Evolutionary conservation across 176 grass and related monocot genomes (phyloP).

Genomic region (Musa schizocarpa): DNA sequence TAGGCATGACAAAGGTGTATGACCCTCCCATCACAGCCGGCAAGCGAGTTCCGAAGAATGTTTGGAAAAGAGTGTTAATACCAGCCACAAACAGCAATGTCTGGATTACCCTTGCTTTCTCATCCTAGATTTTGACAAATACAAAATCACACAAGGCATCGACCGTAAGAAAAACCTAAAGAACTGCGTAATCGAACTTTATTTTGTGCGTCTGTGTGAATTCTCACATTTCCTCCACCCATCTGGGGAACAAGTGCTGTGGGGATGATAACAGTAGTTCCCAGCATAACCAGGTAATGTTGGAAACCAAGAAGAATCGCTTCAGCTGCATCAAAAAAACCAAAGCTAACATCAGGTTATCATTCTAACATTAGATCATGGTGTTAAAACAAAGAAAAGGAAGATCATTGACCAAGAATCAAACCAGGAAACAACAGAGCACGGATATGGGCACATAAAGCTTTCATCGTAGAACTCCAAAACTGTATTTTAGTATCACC

Average conservation of each 20-base stretch:
- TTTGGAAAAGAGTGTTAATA: constrained; percentile 86
- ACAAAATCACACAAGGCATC: background rate
- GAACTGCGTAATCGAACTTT: background rate
- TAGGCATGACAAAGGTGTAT: constrained; percentile 71
- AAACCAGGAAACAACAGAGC: background rate
- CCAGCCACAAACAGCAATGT: constrained; percentile 86
- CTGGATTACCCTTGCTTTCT: constrained; percentile 86
- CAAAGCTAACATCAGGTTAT: background rate
- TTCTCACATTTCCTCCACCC: constrained; percentile 87
- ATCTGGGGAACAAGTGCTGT: constrained; percentile 94
- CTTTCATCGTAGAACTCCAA: no score
- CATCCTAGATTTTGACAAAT: constrained; percentile 34
- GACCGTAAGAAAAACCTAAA: background rate
- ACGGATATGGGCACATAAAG: no score
- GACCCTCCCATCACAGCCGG: constrained; percentile 75
- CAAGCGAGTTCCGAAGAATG: constrained; percentile 75
- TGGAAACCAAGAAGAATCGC: constrained; percentile 92
- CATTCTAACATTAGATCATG: background rate
- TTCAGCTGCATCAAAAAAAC: constrained; percentile 44
- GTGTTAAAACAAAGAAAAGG: background rate
- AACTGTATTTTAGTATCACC: no score
- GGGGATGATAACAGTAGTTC: constrained; percentile 88
- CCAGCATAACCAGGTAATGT: constrained; percentile 96
- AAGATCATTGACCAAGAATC: background rate
- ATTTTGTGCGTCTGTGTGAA: background rate